Evolutionary conservation across 306 rosid species (phyloP), one percentile per base, ranked within the genome.

Genomic region (Cucurbita pepo): DNA sequence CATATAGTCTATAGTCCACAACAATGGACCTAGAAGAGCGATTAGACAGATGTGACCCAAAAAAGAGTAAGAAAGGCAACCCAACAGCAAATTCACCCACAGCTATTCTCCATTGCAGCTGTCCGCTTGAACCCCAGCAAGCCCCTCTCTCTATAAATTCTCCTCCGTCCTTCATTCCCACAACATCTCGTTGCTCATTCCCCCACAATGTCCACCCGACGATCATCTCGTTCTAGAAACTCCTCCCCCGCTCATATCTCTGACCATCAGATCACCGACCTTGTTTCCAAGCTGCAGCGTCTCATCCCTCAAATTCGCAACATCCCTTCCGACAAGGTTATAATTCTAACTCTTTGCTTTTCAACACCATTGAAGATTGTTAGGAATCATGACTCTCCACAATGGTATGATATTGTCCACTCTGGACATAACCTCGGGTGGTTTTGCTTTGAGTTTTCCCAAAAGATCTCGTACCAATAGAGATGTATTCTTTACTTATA

Each of bases 251-350:
- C 83, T 44, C 81, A 77, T 66, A 87, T 90, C 81, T 84, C 84
- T 41, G 98, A 93, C 69, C 97, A 87, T 10, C 97, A 93, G 86
- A 93, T 93, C 85, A 69, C 86, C 51, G 98, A 90, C 77, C 97
- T 93, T 40, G 80, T 93, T 65, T 82, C 94, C 44, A 90, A 88
- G 86, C 83, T 93, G 43, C 98, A 86, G 63, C 90, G 81, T 76
- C 96, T 93, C 63, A 82, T 93, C 60, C 98, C 98, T 15, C 91
- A 90, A 86, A 85, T 90, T 75, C 97, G 96, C 11, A 74, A 78
- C 8, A 76, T 82, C 59, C 87, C 80, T 74, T 88, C 98, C 50
- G 81, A 87, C 83, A 86, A 88, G 97, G 98, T 45, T 7, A 4
- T 43, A 43, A 43, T 7, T 0, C 48, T 62, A 4, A 37, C 48